Base-by-base conservation (phyloP, 495 filamentous ascomycete species). In the Hypomontagnella submonticulosa region DNA sequence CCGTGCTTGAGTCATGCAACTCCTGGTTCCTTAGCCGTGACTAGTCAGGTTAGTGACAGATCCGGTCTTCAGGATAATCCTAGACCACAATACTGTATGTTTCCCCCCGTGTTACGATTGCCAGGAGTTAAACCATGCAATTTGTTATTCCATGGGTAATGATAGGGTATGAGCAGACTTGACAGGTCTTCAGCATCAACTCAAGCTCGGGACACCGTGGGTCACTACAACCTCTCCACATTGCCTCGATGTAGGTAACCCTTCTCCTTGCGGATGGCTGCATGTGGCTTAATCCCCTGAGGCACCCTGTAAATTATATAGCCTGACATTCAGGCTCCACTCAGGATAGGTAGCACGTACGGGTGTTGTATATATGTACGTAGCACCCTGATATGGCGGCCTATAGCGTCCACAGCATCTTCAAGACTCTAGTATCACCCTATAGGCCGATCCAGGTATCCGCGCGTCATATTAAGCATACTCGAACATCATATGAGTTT, bases 11-110 rank as follows among this genome's bases (percentile, higher is more conserved):
- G 49, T 6, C 23, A 59, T 64, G 66, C 43, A 57, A 52, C 60
- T 37, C 38, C 40, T 20, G 37, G 38, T 60, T 23, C 55, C 44
- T 37, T 44, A 48, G 37, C 50, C 36, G 43, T 41, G 50, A 13
- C 10, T 16, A 43, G 19, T 41, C 36, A 63, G 66, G 60, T 57
- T 69, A 32, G 61, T 64, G 66, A 61, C 66, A 69, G 66, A 69
- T 69, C 60, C 66, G 60, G 60, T 20, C 34, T 18, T 30, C 13
- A 59, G 49, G 23, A 15, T 30, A 32, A 44, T 52, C 51, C 32
- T 38, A 16, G 53, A 27, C 44, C 53, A 46, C 37, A 37, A 50
- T 50, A 19, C 63, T 63, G 66, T 49, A 53, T 59, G 48, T 59
- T 58, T 43, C 19, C 55, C 59, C 48, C 15, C 41, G 59, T 37